Base-by-base conservation (phyloP, 352 stramenopile genomes). In the Pythium plurisporium region DNA sequence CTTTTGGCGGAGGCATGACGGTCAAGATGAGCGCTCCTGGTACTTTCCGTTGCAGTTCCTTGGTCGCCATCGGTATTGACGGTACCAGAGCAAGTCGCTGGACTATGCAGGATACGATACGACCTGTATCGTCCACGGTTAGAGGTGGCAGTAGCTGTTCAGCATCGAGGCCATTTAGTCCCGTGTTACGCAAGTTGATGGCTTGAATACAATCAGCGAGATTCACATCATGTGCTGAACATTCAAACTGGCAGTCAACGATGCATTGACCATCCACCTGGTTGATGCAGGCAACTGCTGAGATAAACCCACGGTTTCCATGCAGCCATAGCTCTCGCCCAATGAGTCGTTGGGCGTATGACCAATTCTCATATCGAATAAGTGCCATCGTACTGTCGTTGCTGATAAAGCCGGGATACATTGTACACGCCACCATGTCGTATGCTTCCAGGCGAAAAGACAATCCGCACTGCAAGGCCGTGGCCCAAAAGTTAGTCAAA, bases 381-480 rank as follows among this genome's bases (percentile, higher is more conserved):
- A 90, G 25, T 22, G 44, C 55, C 42, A 77, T 69, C 1, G 74
- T 65, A 36, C 72, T 83, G 17, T 79, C 65, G 33, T 79, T 69
- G 5, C 72, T 82, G 23, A 83, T 47, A 37, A 90, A 85, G 1
- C 80, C 80, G 12, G 76, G 67, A 42, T 82, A 86, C 20, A 70
- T 64, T 5, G 62, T 59, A 26, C 77, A 90, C 0, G 43, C 38
- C 37, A 69, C 64, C 9, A 86, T 60, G 41, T 88, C 80, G 26
- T 79, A 85, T 3, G 70, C 80, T 33, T 85, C 65, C 26, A 90
- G 47, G 0, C 78, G 69, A 60, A 87, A 88, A 1, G 80, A 87
- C 10, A 90, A 48, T 4, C 80, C 80, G 34, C 80, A 88, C 78
- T 90, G 15, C 34, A 55, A 6, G 22, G 1, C 0, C 23, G 23